Conservation (phyloP, 1,284 basidiomycete genomes). For the Coriolopsis trogii region DNA sequence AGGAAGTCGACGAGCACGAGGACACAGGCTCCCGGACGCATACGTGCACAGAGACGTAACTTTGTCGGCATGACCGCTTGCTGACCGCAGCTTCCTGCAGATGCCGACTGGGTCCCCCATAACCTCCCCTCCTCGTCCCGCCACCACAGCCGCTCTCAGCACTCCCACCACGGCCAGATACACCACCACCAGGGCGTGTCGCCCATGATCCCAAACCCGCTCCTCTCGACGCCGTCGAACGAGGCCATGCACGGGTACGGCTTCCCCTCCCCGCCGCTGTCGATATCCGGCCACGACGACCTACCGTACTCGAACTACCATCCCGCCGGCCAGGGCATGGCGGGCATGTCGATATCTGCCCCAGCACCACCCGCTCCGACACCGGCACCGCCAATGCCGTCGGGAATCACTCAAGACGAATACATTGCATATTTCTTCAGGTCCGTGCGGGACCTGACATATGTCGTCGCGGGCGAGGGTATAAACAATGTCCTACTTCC, state of each 20-base stretch:
- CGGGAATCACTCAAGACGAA: slow-evolving; percentile 33
- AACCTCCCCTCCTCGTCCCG: slow-evolving; percentile 14
- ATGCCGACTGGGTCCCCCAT: slow-evolving; percentile 21
- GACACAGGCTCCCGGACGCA: background rate
- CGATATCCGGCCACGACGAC: slow-evolving; percentile 14
- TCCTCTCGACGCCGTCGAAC: background rate
- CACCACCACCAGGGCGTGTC: background rate
- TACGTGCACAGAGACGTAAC: no score
- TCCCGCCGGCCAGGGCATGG: slow-evolving; percentile 15
- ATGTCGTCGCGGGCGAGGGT: slow-evolving; percentile 56
- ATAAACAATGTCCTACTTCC: slow-evolving; percentile 62
- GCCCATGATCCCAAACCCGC: slow-evolving; percentile 2
- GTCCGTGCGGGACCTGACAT: slow-evolving; percentile 61
- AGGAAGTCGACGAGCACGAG: slow-evolving; percentile 2
- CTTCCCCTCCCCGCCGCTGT: slow-evolving; percentile 14
- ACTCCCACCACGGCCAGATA: slow-evolving; percentile 3
- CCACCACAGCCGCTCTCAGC: slow-evolving; percentile 16
- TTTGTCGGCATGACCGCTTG: slow-evolving; percentile 15
- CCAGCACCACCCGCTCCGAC: slow-evolving; percentile 9
- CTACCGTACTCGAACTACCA: slow-evolving; percentile 13
- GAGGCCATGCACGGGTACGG: slow-evolving; percentile 12
- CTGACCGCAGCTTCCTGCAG: slow-evolving; percentile 17
- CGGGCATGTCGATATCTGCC: slow-evolving; percentile 17
- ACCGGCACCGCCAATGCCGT: slow-evolving; percentile 10
- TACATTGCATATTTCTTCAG: slow-evolving; percentile 71